phyloP scores from a whole-genome alignment of 371 early-diverging fungal species.

The Nematocida sp. region DNA sequence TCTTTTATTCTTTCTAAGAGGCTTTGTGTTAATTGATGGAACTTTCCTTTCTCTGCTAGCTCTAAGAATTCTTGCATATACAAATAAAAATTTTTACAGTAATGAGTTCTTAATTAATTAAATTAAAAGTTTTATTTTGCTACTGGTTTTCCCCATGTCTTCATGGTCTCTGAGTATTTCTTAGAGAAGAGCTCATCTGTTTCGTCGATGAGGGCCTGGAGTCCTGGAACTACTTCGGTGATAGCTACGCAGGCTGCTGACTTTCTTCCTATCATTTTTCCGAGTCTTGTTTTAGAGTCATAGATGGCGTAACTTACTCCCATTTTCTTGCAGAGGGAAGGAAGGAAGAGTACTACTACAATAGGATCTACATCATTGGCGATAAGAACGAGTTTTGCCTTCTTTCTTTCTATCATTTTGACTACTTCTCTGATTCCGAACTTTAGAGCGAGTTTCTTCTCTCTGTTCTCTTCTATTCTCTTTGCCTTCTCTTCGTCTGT shows the following conservation, averaged over 20 bases:
- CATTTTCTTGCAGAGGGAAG: constrained; percentile 99
- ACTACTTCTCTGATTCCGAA: constrained; percentile 98
- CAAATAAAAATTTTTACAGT: neutral
- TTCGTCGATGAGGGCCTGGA: constrained; percentile 73
- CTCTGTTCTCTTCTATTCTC: constrained; percentile 80
- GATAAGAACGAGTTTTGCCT: constrained; percentile 93
- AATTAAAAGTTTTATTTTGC: constrained; percentile 7
- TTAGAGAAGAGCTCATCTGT: constrained; percentile 61
- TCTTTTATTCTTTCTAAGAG: neutral
- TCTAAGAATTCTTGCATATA: constrained; percentile 1
- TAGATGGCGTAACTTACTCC: constrained; percentile 96
- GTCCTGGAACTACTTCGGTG: constrained; percentile 81
- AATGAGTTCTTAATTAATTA: neutral
- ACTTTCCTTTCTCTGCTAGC: constrained; percentile 41
- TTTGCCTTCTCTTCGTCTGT: constrained; percentile 85
- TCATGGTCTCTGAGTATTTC: constrained; percentile 62
- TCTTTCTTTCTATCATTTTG: constrained; percentile 89
- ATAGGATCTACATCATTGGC: constrained; percentile 98
- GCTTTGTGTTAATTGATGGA: constrained; percentile 21
- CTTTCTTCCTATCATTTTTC: constrained; percentile 96
- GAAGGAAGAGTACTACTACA: constrained; percentile 93
- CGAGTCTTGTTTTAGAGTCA: constrained; percentile 91
- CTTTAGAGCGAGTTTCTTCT: constrained; percentile 89
- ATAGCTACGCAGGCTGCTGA: constrained; percentile 88
- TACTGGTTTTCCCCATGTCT: constrained; percentile 60